Evolutionary conservation across 768 basidiomycete genomes (phyloP), one percentile per base, ranked within the genome.

Genomic region (Roridomyces roridus): DNA sequence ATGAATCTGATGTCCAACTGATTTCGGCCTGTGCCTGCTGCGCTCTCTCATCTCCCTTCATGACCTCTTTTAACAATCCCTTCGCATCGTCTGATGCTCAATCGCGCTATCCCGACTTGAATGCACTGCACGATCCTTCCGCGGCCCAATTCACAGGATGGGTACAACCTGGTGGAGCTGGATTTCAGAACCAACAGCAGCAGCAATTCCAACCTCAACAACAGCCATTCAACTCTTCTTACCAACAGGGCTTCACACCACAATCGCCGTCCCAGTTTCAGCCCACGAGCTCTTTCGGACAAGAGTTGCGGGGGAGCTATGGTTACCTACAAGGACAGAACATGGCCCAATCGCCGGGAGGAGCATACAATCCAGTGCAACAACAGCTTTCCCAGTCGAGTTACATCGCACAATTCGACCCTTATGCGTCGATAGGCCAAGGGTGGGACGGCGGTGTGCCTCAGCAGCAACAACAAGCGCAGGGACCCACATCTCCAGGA

Each of bases 31-130:
- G n/a, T n/a, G n/a, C n/a, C n/a, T n/a, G n/a, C n/a, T n/a, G n/a
- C n/a, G n/a, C n/a, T n/a, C n/a, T n/a, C n/a, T n/a, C n/a, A n/a
- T 15, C 31, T 34, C 15, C 31, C 7, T 11, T 15, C 31, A 34
- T 34, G 31, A 34, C 11, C 31, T 34, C 77, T n/a, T 52, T 56
- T 46, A 92, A 88, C 66, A 91, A 91, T 63, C 90, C 90, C 0
- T 91, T 92, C 72, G 73, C 85, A 65, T 60, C n/a, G n/a, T n/a
- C 76, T 26, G 74, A 77, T 43, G 70, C 81, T 28, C 76, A 79
- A 24, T 69, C 77, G 20, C 84, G 90, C 57, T 92, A 80, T 64
- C 91, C 91, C 31, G 87, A 88, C 67, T 77, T 92, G 64, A 77
- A 77, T 34, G 67, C 62, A 62, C 31, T 60, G 51, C 62, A 54